Evolutionary conservation across 169 alveolate genomes (phyloP).

Genomic region (Plasmodium gaboni): DNA sequence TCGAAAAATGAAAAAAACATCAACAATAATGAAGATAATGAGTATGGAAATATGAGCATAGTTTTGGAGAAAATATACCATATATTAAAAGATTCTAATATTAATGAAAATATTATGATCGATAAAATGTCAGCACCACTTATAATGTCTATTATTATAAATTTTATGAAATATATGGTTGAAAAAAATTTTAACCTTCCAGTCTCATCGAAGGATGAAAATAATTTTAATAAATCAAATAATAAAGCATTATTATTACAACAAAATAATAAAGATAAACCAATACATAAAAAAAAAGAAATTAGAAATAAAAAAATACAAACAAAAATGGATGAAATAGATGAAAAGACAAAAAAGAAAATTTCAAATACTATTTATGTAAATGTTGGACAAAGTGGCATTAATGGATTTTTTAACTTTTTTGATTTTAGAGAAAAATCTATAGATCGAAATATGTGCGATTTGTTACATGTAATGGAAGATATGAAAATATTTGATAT

Average conservation of each 20-base stretch:
- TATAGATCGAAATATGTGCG: constrained; percentile 8
- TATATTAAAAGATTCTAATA: neutral
- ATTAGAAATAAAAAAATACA: constrained; percentile 28
- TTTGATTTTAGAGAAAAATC: constrained; percentile 50
- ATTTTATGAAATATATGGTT: too few species aligned
- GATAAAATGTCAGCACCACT: neutral
- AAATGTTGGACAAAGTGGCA: constrained; percentile 67
- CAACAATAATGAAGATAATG: neutral
- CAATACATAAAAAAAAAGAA: constrained; percentile 58
- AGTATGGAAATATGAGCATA: neutral
- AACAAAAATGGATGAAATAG: constrained; percentile 24
- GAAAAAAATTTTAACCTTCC: too few species aligned
- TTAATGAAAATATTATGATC: neutral
- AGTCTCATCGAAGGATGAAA: too few species aligned
- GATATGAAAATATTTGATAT: constrained; percentile 28
- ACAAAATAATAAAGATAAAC: constrained; percentile 6
- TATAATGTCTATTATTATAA: too few species aligned
- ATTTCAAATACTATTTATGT: constrained; percentile 32
- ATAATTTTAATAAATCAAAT: too few species aligned
- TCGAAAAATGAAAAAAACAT: neutral
- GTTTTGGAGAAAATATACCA: neutral
- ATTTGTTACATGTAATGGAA: constrained; percentile 35
- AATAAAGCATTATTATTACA: neutral
- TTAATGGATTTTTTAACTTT: constrained; percentile 34
- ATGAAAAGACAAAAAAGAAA: constrained; percentile 6